Evolutionary conservation across 495 filamentous ascomycete species (phyloP).

Genomic region (Aspergillus biplanus): DNA sequence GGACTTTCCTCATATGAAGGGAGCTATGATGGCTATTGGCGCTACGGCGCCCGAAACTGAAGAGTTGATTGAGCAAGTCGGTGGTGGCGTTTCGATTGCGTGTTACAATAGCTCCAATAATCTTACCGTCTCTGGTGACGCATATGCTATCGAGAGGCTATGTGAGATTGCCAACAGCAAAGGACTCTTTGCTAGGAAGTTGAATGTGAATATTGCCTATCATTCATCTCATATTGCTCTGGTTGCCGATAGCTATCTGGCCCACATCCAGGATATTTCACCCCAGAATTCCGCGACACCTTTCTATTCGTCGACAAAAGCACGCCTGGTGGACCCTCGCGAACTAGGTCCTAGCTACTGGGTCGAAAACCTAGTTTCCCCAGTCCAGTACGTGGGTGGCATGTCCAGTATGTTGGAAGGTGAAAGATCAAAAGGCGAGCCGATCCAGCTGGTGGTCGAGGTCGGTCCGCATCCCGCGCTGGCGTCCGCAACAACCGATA

Average conservation of each 20-base stretch:
- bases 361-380: conserved; percentile 1
- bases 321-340: background rate
- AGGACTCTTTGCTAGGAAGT: background rate
- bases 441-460: conserved; percentile 7
- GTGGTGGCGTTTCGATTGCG: too few relatives aligned
- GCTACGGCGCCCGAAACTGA: too few relatives aligned
- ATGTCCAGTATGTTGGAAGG: background rate
- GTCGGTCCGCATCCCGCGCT: conserved; percentile 11
- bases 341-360: background rate
- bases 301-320: background rate
- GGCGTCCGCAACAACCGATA: background rate
- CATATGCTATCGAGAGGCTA: too few relatives aligned
- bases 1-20: too few relatives aligned
- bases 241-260: conserved; percentile 23
- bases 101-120: too few relatives aligned
- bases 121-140: too few relatives aligned
- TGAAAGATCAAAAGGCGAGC: background rate
- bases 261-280: conserved; percentile 7
- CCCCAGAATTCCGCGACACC: background rate
- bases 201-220: background rate
- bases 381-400: background rate
- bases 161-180: too few relatives aligned
- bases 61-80: too few relatives aligned
- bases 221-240: conserved; percentile 11
- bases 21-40: too few relatives aligned